Evolutionary conservation across 140 eudicot genomes (phyloP).

Genomic region (Bidens hawaiensis): DNA sequence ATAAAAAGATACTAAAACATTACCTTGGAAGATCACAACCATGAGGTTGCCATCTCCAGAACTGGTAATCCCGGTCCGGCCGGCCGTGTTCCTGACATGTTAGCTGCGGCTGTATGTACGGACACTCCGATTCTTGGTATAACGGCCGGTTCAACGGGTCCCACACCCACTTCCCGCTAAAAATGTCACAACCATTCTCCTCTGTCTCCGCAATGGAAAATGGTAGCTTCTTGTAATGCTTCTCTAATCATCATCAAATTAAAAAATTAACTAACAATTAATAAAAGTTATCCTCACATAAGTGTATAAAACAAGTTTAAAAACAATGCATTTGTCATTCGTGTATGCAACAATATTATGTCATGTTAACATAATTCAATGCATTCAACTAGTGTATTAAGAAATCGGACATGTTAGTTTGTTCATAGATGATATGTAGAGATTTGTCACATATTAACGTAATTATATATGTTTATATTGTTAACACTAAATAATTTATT

Average conservation of each 20-base stretch:
- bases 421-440: neutral
- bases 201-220: slow-evolving; percentile 40
- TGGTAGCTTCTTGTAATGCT: slow-evolving; percentile 34
- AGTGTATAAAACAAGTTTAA: neutral
- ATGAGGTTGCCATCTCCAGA: slow-evolving; percentile 93
- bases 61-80: slow-evolving; percentile 62
- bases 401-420: neutral
- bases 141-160: slow-evolving; percentile 61
- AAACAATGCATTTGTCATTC: neutral
- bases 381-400: neutral
- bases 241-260: slow-evolving; percentile 28
- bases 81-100: slow-evolving; percentile 86
- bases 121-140: slow-evolving; percentile 77
- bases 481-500: neutral
- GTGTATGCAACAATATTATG: neutral
- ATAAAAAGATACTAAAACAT: neutral
- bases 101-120: slow-evolving; percentile 71
- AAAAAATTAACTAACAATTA: neutral
- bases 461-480: neutral
- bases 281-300: neutral
- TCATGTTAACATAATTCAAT: neutral
- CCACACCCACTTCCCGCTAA: slow-evolving; percentile 76
- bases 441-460: neutral
- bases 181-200: slow-evolving; percentile 49
- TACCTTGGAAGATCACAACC: slow-evolving; percentile 79